phyloP scores from a whole-genome alignment of 2,329 filamentous ascomycete genomes.

The Cladophialophora yegresii region DNA sequence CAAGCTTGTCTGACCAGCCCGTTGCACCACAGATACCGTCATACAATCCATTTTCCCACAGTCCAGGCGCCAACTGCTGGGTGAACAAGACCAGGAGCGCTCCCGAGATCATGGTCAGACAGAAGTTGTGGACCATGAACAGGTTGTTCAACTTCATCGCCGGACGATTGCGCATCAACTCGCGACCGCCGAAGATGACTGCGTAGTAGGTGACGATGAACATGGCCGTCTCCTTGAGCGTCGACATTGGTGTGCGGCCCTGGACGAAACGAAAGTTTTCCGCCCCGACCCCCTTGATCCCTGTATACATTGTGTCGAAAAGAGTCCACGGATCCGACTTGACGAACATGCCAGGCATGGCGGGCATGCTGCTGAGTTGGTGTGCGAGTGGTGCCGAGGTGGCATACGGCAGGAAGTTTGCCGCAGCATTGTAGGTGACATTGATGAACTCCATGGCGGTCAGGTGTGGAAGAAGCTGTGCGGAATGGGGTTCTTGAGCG shows the following conservation, averaged over 20 bases:
- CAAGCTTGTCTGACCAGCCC: constrained; percentile 90
- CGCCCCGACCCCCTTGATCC: constrained; percentile 75
- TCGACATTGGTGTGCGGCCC: constrained; percentile 85
- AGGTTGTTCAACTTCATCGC: constrained; percentile 85
- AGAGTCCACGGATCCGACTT: constrained; percentile 72
- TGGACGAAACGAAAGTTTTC: constrained; percentile 82
- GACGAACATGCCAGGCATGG: too few relatives aligned
- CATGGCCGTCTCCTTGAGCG: constrained; percentile 75
- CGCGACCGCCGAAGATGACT: constrained; percentile 88
- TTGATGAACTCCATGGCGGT: constrained; percentile 24
- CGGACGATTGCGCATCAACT: constrained; percentile 83
- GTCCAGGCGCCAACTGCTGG: constrained; percentile 86
- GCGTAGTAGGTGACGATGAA: constrained; percentile 87
- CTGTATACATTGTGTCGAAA: constrained; percentile 83
- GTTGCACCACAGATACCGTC: constrained; percentile 79
- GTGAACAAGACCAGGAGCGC: constrained; percentile 79
- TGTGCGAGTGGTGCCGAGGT: constrained; percentile 1
- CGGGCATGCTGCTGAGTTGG: too few relatives aligned
- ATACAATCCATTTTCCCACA: constrained; percentile 81
- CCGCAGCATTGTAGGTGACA: constrained; percentile 24
- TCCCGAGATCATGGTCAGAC: constrained; percentile 81
- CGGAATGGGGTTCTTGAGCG: too few relatives aligned
- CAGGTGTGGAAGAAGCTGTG: too few relatives aligned
- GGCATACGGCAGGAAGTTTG: constrained; percentile 13
- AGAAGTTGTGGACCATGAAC: constrained; percentile 96